Evolutionary conservation across 169 alveolate species (phyloP).

Genomic region (Theileria sp.): DNA sequence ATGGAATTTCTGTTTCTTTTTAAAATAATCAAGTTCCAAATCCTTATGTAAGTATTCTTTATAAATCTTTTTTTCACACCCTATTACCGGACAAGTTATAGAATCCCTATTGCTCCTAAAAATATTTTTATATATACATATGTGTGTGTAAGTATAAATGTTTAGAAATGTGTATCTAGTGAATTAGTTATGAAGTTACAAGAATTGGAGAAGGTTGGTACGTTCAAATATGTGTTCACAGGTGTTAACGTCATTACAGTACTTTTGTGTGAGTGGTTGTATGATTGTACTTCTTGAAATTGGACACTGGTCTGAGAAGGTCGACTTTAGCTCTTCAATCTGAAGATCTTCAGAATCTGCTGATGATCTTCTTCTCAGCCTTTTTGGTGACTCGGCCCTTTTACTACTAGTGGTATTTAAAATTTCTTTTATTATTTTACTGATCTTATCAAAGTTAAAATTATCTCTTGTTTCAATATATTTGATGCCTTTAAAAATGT

Average conservation of each 20-base stretch:
- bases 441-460: slow-evolving; percentile 45
- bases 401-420: slow-evolving; percentile 37
- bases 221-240: slow-evolving; percentile 76
- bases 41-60: slow-evolving; percentile 70
- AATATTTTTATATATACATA: no score
- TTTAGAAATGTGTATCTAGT: slow-evolving; percentile 25
- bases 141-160: no score
- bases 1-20: slow-evolving; percentile 57
- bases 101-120: slow-evolving; percentile 42
- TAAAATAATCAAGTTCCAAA: slow-evolving; percentile 72
- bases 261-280: slow-evolving; percentile 77
- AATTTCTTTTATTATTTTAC: slow-evolving; percentile 20
- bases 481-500: background rate
- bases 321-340: slow-evolving; percentile 69
- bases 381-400: background rate
- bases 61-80: slow-evolving; percentile 72
- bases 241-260: slow-evolving; percentile 65
- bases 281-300: slow-evolving; percentile 72
- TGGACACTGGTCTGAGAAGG: slow-evolving; percentile 70
- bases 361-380: background rate
- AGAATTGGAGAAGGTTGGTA: slow-evolving; percentile 53
- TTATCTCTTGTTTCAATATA: slow-evolving; percentile 34
- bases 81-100: slow-evolving; percentile 77
- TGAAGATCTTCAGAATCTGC: slow-evolving; percentile 68
- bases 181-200: slow-evolving; percentile 35